phyloP scores from a whole-genome alignment of 257 asterid species.

The Solanum arcanum region DNA sequence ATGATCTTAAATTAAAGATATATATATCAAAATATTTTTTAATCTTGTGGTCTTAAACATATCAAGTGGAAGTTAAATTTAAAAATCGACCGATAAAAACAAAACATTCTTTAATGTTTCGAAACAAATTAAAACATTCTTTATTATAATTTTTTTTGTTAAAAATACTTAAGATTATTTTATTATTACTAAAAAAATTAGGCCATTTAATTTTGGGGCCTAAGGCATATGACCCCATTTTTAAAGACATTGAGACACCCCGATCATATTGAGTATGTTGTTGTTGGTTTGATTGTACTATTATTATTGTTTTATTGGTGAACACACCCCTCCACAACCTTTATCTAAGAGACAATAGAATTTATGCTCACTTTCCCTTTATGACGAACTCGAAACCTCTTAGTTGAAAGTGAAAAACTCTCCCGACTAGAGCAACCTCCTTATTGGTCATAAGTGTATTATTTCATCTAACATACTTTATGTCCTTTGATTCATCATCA shows the following conservation, averaged over 20 bases:
- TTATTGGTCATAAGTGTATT: neutral
- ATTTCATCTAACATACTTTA: conserved; percentile 19
- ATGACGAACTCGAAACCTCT: neutral
- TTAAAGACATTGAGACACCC: neutral
- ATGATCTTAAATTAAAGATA: no score
- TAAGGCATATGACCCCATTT: no score
- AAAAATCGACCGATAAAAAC: no score
- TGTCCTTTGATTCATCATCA: conserved; percentile 17
- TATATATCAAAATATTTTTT: no score
- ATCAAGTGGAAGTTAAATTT: no score
- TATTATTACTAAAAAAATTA: no score
- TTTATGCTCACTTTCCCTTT: neutral
- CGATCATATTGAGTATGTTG: neutral
- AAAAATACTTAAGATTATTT: no score
- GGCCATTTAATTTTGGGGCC: no score
- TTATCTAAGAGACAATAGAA: neutral
- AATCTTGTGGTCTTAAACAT: no score
- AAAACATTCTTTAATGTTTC: no score
- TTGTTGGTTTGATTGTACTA: neutral
- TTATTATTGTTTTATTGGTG: neutral
- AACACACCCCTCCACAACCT: neutral
- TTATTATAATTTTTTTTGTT: no score
- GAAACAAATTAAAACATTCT: no score
- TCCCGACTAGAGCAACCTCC: neutral
- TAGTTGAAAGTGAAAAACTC: neutral